phyloP scores from a whole-genome alignment of 192 early-diverging fungal species.

The Gigaspora rosea region DNA sequence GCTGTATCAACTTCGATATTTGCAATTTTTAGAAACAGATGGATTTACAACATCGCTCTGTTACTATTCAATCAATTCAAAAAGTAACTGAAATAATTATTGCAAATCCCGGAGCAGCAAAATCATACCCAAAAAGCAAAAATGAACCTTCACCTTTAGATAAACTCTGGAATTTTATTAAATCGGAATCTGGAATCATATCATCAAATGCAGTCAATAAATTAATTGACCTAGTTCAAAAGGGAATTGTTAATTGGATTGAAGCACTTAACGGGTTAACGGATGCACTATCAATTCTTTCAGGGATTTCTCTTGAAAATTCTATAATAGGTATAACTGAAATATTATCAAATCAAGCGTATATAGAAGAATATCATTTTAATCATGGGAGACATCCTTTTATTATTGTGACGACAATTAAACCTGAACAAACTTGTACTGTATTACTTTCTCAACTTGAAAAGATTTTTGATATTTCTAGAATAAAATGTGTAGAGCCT shows the following conservation, averaged over 20 bases:
- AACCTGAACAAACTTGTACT: neutral
- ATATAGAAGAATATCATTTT: neutral
- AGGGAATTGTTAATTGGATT: neutral
- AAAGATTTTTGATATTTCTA: slow-evolving; percentile 14
- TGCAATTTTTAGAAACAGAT: neutral
- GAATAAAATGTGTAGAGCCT: neutral
- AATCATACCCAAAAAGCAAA: neutral
- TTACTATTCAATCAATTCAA: neutral
- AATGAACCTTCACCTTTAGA: neutral
- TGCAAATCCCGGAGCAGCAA: neutral
- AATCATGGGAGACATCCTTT: neutral
- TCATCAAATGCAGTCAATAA: slow-evolving; percentile 17
- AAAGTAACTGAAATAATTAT: neutral
- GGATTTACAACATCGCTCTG: slow-evolving; percentile 1
- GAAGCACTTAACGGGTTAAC: neutral
- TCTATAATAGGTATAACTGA: slow-evolving; percentile 4
- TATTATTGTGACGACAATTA: neutral
- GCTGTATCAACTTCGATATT: too few relatives aligned
- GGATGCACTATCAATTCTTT: neutral
- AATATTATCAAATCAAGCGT: slow-evolving; percentile 6
- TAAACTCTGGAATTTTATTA: slow-evolving; percentile 5
- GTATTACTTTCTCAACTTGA: slow-evolving; percentile 10
- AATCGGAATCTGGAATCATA: neutral
- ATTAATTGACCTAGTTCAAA: neutral
- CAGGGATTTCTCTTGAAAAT: neutral